Conservation (phyloP, 2,329 filamentous ascomycete genomes). For the Aspergillus oerlinghausenensis region DNA sequence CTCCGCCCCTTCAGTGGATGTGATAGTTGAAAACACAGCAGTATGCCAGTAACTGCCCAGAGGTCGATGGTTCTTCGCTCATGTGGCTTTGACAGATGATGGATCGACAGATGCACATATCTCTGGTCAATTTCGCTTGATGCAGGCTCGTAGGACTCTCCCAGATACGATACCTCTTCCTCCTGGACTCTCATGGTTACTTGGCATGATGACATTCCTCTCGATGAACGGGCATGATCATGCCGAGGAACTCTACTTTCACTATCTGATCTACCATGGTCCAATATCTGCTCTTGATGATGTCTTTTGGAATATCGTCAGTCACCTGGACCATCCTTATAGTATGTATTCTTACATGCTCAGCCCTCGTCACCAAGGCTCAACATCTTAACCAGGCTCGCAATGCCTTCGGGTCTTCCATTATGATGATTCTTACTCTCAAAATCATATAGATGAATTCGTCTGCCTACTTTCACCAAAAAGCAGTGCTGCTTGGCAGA, state of each 20-base stretch:
- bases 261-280: neutral
- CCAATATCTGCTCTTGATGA: neutral
- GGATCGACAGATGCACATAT: neutral
- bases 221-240: neutral
- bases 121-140: neutral
- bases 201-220: neutral
- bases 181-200: neutral
- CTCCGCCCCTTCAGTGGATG: conserved; percentile 1
- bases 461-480: neutral
- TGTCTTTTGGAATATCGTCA: neutral
- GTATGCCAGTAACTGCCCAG: neutral
- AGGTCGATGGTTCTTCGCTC: neutral
- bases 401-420: neutral
- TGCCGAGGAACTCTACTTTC: neutral
- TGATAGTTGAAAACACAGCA: neutral
- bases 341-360: neutral
- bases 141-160: neutral
- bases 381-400: neutral
- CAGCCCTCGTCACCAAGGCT: neutral
- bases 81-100: neutral
- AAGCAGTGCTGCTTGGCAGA: neutral
- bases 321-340: neutral
- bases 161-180: no score
- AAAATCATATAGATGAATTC: neutral
- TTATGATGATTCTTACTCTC: neutral